Percentiles rank a stretch among this genome's conserved stretches.
phyloP scores from a whole-genome alignment of 2,329 filamentous ascomycete species.

The Pyrenophora tritici-repentis region DNA sequence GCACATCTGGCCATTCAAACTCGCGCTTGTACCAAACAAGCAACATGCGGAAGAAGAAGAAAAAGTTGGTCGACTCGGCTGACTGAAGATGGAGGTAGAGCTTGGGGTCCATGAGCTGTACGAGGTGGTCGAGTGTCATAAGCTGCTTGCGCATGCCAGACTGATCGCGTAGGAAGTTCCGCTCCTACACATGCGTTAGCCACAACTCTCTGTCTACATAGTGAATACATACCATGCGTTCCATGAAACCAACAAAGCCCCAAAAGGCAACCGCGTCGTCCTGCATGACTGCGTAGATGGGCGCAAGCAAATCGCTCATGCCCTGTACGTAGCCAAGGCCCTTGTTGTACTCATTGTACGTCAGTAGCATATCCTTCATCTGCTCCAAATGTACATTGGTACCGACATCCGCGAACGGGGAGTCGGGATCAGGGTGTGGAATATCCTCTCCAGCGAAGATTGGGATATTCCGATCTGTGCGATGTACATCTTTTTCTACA shows the following conservation, averaged over 20 bases:
- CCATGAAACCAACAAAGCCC: conserved; percentile 96
- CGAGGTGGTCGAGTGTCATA: conserved; percentile 87
- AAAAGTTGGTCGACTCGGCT: conserved; percentile 97
- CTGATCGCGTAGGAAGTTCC: conserved; percentile 94
- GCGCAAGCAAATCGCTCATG: conserved; percentile 95
- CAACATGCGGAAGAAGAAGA: conserved; percentile 99
- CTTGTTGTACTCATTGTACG: conserved; percentile 97
- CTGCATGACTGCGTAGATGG: conserved; percentile 95
- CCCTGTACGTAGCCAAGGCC: conserved; percentile 97
- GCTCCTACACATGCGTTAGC: conserved; percentile 60
- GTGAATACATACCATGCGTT: conserved; percentile 70
- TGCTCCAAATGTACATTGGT: conserved; percentile 98
- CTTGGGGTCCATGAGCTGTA: conserved; percentile 95
- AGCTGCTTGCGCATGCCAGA: conserved; percentile 95
- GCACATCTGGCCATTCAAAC: conserved; percentile 85
- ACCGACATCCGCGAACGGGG: conserved; percentile 87
- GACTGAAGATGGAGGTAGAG: conserved; percentile 88
- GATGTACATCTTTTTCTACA: conserved; percentile 96
- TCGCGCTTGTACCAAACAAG: conserved; percentile 99
- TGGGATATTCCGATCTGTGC: conserved; percentile 92
- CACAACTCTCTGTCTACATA: too few species aligned
- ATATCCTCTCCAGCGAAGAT: conserved; percentile 96
- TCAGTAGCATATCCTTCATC: conserved; percentile 98
- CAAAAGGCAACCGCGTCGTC: conserved; percentile 97
- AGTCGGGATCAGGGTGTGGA: conserved; percentile 93